Base-by-base conservation (phyloP, 2,329 filamentous ascomycete genomes). In the Mycocentrospora acerina region DNA sequence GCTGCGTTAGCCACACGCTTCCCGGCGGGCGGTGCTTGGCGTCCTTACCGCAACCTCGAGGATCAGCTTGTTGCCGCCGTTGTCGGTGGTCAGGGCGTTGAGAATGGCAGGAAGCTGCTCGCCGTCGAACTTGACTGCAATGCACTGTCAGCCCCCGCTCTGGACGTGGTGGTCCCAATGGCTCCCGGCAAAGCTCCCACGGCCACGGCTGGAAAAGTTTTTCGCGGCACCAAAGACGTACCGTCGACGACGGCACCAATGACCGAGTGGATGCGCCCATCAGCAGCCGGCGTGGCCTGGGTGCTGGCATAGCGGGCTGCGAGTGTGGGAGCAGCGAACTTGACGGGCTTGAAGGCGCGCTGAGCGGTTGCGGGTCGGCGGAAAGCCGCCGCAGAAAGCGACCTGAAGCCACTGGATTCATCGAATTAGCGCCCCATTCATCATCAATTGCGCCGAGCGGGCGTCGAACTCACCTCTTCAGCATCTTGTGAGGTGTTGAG, bases 171-270 rank as follows among this genome's bases (percentile, higher is more conserved):
- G 58, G 53, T 47, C 58, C 55, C 61, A 60, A 54, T 56, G 46
- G 53, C 46, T 52, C 29, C 40, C 32, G 32, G 37, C 40, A 40
- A 34, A 44, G 40, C 42, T 41, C 33, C 29, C 24, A 38, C 39
- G 32, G 46, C 33, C 42, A 37, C 37, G 24, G 33, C 18, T 35
- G 53, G 48, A 65, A 67, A 65, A 62, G 40, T 56, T 65, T 66
- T 67, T 60, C 45, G 42, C 87, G 78, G 30, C 18, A 22, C 31
- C n/a, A 37, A 24, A 16, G 3, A 37, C 38, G 1, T 80, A 95
- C 89, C 90, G 78, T 97, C 93, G 66, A 97, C 93, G 72, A 97
- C 90, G 79, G 93, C 91, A 87, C 93, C 78, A 36, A 96, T 96
- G 74, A 96, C 90, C 78, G 90, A 77, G 71, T 81, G 76, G 68